Base-by-base conservation (phyloP, 2,329 filamentous ascomycete genomes). In the Pestalotiopsis sp. region DNA sequence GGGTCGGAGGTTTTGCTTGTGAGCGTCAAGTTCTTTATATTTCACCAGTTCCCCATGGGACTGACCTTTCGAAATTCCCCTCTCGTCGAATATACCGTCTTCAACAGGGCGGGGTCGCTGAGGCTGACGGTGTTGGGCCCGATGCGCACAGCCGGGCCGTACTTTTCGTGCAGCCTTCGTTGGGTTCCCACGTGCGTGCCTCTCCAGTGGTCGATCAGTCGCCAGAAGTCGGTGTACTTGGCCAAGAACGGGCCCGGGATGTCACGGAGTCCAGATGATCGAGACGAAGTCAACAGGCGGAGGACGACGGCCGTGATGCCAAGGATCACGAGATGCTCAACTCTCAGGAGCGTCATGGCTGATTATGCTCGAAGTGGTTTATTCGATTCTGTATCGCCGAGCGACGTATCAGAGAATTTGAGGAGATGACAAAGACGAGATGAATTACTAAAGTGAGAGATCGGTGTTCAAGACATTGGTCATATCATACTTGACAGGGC, bases 51-150 rank as follows among this genome's bases (percentile, higher is more conserved):
- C 4, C 27, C 7, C 12, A 7, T 9, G 1, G 20, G n/a, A 61
- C 23, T 45, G 11, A 61, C 60, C 60, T 63, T 63, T 11, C 7
- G 31, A 13, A 23, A 63, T 17, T 39, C 60, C 4, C 38, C 38
- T 3, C 60, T 6, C 20, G 52, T 83, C 83, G 69, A 61, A 11
- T 64, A 64, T 11, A 57, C 20, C 11, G 69, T 69, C 66, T 69
- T 66, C 11, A 27, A 2, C 2, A 68, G 41, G 25, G 65, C 7
- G 14, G 38, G 49, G n/a, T 52, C 31, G 39, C 67, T 52, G 13
- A 65, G 45, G 13, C 13, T 56, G n/a, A 64, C 25, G 31, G 60
- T 49, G 20, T 67, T 64, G 25, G 65, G 49, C 17, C 67, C 52
- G 64, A 71, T 67, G 13, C 70, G 59, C 3, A 72, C 70, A 20